Evolutionary conservation across 2,329 filamentous ascomycete genomes (phyloP).

Genomic region (Cadophora sp.): DNA sequence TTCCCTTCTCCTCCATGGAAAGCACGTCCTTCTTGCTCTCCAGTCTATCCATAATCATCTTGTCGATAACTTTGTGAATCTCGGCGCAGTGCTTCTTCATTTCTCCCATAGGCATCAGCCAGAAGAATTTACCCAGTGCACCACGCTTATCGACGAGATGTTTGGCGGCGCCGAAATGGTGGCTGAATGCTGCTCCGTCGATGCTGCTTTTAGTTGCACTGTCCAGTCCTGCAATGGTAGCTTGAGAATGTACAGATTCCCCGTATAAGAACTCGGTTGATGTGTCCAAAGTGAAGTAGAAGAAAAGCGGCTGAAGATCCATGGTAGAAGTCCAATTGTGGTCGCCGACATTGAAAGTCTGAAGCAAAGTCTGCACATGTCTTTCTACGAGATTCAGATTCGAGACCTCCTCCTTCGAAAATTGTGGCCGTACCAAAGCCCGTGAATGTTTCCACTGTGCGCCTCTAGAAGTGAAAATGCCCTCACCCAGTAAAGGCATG

Average conservation of each 20-base stretch:
- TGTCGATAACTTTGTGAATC: conserved; percentile 34
- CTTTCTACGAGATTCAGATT: conserved; percentile 53
- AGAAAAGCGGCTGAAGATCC: conserved; percentile 68
- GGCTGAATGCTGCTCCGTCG: conserved; percentile 26
- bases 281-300: conserved; percentile 69
- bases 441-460: conserved; percentile 39
- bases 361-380: conserved; percentile 46
- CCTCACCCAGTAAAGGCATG: conserved; percentile 39
- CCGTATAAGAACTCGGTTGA: conserved; percentile 73
- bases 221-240: conserved; percentile 31
- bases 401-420: conserved; percentile 52
- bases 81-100: conserved; percentile 38
- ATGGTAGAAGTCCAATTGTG: conserved; percentile 51
- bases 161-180: conserved; percentile 41
- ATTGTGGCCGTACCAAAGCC: conserved; percentile 50
- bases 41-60: conserved; percentile 30
- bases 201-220: conserved; percentile 31
- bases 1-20: conserved; percentile 28
- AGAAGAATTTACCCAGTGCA: conserved; percentile 52
- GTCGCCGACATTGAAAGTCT: conserved; percentile 28
- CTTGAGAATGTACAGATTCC: conserved; percentile 42
- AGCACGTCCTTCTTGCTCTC: conserved; percentile 15
- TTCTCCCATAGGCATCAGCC: conserved; percentile 50
- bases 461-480: conserved; percentile 37
- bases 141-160: conserved; percentile 49